Base-by-base conservation (phyloP, 2,329 filamentous ascomycete species). In the Pseudocercospora vitis region DNA sequence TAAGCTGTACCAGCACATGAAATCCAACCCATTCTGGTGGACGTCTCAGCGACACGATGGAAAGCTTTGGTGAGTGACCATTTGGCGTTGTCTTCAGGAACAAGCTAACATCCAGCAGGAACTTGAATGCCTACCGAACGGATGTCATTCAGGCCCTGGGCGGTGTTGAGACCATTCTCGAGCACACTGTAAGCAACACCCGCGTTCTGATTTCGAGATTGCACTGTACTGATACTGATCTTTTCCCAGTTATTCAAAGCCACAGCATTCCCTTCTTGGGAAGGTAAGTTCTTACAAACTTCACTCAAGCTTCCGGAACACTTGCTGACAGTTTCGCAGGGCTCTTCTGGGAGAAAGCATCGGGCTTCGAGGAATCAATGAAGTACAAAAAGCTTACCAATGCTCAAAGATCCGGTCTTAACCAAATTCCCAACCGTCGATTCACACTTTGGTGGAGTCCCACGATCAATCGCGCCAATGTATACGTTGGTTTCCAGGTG, bases 311-410 rank as follows among this genome's bases (percentile, higher is more conserved):
- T n/a, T n/a, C n/a, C n/a, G n/a, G 47, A n/a, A 24, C 23, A 11
- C 40, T 76, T 80, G 16, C 21, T 50, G 16, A 39, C n/a, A 40
- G n/a, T 12, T 24, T 40, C 23, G 23, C 14, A 40, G 47, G n/a
- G n/a, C n/a, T n/a, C n/a, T n/a, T n/a, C n/a, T n/a, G n/a, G n/a
- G 50, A 55, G 32, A 55, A 60, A 46, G 57, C 56, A 24, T 61
- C 55, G 31, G 65, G 66, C 40, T 69, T 69, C 56, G 67, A 70
- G 59, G 76, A 79, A 56, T 77, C 72, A 0, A 97, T 99, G 94
- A 96, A 97, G 62, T 99, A 96, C 80, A 99, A 99, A 76, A 99
- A 99, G 73, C 78, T 99, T 56, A 99, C 94, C 0, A 99, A 99
- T 65, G 94, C 94, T 0, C 94, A 99, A 72, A 82, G 94, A 64